phyloP scores from a whole-genome alignment of 139 green algal genomes.

The Pseudopediastrum boryanum region DNA sequence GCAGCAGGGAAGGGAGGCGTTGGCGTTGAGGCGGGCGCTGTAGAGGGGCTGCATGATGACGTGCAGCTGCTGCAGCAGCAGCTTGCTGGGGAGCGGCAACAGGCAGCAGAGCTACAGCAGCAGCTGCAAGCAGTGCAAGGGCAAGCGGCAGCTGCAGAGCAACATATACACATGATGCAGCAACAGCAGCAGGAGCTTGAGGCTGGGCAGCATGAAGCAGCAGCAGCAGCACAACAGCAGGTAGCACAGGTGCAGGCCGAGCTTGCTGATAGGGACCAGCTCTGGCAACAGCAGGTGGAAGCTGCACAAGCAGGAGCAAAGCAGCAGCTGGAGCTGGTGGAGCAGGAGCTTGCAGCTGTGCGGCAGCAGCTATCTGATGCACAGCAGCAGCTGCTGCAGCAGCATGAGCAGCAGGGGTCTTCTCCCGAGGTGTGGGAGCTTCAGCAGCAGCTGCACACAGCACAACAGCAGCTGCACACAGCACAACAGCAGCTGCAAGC shows the following conservation, averaged over 20 bases:
- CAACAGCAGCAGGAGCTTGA: conserved; percentile 7
- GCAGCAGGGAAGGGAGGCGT: too few species aligned
- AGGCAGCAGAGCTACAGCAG: not conserved
- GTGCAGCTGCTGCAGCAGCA: conserved; percentile 2
- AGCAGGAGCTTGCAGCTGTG: conserved; percentile 1
- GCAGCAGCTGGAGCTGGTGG: not conserved
- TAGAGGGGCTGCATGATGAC: too few species aligned
- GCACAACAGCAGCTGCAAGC: not conserved
- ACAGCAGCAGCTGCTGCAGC: not conserved
- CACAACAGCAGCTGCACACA: not conserved
- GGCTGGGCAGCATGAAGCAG: not conserved
- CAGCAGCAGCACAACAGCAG: not conserved
- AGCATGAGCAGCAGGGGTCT: conserved; percentile 14
- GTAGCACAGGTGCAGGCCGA: not conserved
- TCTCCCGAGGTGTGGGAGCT: too few species aligned
- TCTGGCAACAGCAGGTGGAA: conserved; percentile 10
- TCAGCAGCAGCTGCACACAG: not conserved
- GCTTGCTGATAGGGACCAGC: conserved; percentile 1
- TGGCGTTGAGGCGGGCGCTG: too few species aligned
- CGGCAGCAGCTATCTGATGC: not conserved
- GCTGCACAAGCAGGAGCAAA: conserved; percentile 20
- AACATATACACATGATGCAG: too few species aligned
- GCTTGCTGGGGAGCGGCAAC: too few species aligned
- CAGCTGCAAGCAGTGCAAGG: conserved; percentile 7
- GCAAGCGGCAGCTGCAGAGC: not conserved